Percentiles rank a stretch among this genome's conserved stretches.
These are phyloP conservation scores for Cyclaneusma minus DNA, from an alignment of 2,329 filamentous ascomycete genomes.

Conservation along the genomic window DNA sequence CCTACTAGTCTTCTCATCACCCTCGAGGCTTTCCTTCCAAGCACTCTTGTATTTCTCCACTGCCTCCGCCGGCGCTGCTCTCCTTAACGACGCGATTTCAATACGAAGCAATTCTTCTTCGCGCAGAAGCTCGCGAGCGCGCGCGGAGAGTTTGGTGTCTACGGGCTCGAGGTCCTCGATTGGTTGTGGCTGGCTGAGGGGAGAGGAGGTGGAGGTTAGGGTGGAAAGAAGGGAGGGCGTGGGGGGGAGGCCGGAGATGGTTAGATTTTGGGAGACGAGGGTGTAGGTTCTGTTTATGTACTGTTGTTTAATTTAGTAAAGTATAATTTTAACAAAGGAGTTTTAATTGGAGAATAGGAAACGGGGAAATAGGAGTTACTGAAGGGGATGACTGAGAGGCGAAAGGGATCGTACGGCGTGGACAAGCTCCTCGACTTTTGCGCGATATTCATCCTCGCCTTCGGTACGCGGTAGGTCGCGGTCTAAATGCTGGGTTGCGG, in stretches of 20 bases:
- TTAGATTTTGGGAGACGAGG: conserved; percentile 41
- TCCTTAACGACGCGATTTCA: conserved; percentile 34
- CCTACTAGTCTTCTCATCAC: conserved; percentile 7
- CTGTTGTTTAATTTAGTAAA: conserved; percentile 20
- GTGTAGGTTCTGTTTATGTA: conserved; percentile 47
- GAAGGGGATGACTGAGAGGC: conserved; percentile 1
- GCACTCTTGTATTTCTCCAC: conserved; percentile 8
- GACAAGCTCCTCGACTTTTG: conserved; percentile 42
- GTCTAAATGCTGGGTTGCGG: conserved; percentile 51
- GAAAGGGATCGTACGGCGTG: conserved; percentile 30
- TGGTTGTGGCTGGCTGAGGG: not conserved
- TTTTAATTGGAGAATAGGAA: not conserved
- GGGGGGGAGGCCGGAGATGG: conserved; percentile 44
- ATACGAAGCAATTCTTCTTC: conserved; percentile 49
- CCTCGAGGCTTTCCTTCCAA: conserved; percentile 7
- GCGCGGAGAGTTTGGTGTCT: conserved; percentile 39
- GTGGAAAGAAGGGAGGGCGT: conserved; percentile 21
- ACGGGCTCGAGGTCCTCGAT: conserved; percentile 40
- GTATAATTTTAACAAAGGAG: not conserved
- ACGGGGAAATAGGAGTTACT: not conserved
- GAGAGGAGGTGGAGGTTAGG: conserved; percentile 15
- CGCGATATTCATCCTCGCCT: conserved; percentile 39
- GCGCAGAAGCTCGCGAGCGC: conserved; percentile 42
- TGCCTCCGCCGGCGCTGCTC: conserved; percentile 5
- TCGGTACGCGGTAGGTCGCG: conserved; percentile 52